These are phyloP conservation scores for Aureobasidium sp. DNA, from an alignment of 2,329 filamentous ascomycete genomes.

Conservation along the genomic window DNA sequence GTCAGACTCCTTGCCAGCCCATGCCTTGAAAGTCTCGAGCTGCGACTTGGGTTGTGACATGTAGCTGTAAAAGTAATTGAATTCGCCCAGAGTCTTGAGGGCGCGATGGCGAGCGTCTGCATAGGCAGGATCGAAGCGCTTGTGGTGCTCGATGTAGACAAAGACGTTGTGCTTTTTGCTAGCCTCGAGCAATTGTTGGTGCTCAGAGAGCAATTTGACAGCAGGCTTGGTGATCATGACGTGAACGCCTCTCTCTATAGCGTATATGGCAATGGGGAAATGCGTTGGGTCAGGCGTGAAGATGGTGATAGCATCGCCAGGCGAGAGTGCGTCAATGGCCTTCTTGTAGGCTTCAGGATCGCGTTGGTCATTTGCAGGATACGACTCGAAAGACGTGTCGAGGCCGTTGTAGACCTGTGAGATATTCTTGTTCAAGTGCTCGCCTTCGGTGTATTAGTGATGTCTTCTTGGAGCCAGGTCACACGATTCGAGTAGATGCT, in stretches of 20 bases:
- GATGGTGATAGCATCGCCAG: slow-evolving; percentile 86
- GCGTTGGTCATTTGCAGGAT: slow-evolving; percentile 61
- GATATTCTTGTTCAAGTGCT: slow-evolving; percentile 84
- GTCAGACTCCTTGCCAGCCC: slow-evolving; percentile 85
- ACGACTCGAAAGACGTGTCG: slow-evolving; percentile 79
- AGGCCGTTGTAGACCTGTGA: slow-evolving; percentile 78
- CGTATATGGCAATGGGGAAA: slow-evolving; percentile 85
- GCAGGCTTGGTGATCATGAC: slow-evolving; percentile 92
- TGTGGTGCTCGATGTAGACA: slow-evolving; percentile 93
- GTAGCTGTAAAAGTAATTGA: slow-evolving; percentile 98
- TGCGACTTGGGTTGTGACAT: slow-evolving; percentile 91
- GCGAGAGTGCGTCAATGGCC: slow-evolving; percentile 73
- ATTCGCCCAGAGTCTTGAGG: slow-evolving; percentile 65
- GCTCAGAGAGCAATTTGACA: slow-evolving; percentile 73
- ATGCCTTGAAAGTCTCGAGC: slow-evolving; percentile 88
- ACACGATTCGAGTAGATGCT: slow-evolving; percentile 27
- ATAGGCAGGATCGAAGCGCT: slow-evolving; percentile 90
- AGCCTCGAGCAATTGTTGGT: slow-evolving; percentile 65
- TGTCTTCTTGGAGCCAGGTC: background rate
- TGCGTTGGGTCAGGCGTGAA: slow-evolving; percentile 93
- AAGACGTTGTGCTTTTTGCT: slow-evolving; percentile 70
- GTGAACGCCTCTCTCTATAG: slow-evolving; percentile 79
- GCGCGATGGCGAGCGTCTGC: slow-evolving; percentile 76
- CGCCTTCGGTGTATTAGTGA: slow-evolving; percentile 41
- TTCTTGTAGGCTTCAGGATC: slow-evolving; percentile 80